phyloP scores from a whole-genome alignment of 768 basidiomycete genomes.

The Boletus reticuloceps region DNA sequence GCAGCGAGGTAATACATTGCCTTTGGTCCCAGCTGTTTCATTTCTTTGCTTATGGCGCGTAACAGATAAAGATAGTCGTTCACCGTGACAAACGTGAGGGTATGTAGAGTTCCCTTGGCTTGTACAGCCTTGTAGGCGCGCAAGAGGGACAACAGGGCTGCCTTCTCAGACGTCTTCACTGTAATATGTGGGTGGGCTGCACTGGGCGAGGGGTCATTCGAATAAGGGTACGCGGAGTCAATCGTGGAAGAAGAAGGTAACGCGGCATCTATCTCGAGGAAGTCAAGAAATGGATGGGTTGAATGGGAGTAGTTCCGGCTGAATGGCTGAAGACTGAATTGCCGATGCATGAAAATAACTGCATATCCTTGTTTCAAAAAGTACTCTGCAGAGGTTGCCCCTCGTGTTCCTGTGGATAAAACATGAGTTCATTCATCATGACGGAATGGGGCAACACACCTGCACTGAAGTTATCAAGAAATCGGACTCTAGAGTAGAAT shows the following conservation, averaged over 20 bases:
- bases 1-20: slow-evolving; percentile 97
- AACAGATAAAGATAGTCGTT: slow-evolving; percentile 96
- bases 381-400: slow-evolving; percentile 97
- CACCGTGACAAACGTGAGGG: slow-evolving; percentile 88
- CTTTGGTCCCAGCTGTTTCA: slow-evolving; percentile 63
- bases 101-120: slow-evolving; percentile 68
- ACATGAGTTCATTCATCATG: neutral
- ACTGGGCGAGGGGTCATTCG: slow-evolving; percentile 29
- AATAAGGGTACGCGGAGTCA: slow-evolving; percentile 19
- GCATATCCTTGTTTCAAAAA: slow-evolving; percentile 93
- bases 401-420: slow-evolving; percentile 74
- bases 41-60: slow-evolving; percentile 75
- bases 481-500: slow-evolving; percentile 72
- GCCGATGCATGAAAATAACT: slow-evolving; percentile 98
- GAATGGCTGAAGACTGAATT: slow-evolving; percentile 97
- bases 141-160: slow-evolving; percentile 69
- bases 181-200: slow-evolving; percentile 48
- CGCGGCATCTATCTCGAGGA: slow-evolving; percentile 64
- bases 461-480: slow-evolving; percentile 98
- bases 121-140: slow-evolving; percentile 80
- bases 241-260: slow-evolving; percentile 18
- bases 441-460: slow-evolving; percentile 45
- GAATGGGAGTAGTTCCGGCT: slow-evolving; percentile 98
- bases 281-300: slow-evolving; percentile 96
- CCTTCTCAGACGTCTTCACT: slow-evolving; percentile 64